Evolutionary conservation across 306 rosid genomes (phyloP).

Genomic region (Cucumis sativus): DNA sequence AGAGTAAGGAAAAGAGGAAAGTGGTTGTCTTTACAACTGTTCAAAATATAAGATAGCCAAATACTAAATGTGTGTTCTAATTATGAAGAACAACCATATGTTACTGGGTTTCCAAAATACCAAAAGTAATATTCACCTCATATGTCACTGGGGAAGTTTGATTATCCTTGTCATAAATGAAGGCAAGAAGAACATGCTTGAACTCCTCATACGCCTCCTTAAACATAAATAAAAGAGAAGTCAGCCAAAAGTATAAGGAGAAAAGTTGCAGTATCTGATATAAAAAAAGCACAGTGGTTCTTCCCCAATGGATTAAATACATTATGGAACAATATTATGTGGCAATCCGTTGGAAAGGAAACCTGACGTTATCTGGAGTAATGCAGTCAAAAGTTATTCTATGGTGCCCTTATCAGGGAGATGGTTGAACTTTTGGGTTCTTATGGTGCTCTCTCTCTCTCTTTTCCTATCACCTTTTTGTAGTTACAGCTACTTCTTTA

Average conservation of each 20-base stretch:
- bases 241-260: conserved; percentile 21
- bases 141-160: conserved; percentile 71
- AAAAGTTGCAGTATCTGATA: background rate
- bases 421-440: background rate
- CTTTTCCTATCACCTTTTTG: background rate
- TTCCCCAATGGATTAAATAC: background rate
- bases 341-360: background rate
- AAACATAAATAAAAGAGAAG: conserved; percentile 24
- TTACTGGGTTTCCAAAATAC: background rate
- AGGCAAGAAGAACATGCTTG: conserved; percentile 92
- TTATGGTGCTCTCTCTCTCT: background rate
- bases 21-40: background rate
- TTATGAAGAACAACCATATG: background rate
- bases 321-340: background rate
- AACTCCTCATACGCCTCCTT: conserved; percentile 99
- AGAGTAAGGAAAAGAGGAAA: background rate
- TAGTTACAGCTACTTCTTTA: background rate
- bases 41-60: background rate
- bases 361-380: background rate
- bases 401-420: background rate
- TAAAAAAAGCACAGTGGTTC: background rate
- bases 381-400: background rate
- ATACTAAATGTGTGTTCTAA: background rate
- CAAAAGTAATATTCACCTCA: conserved; percentile 37
- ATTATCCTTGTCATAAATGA: conserved; percentile 84